Evolutionary conservation across 164 flowering plant genomes (phyloP).

Genomic region (Chimonanthus salicifolius): DNA sequence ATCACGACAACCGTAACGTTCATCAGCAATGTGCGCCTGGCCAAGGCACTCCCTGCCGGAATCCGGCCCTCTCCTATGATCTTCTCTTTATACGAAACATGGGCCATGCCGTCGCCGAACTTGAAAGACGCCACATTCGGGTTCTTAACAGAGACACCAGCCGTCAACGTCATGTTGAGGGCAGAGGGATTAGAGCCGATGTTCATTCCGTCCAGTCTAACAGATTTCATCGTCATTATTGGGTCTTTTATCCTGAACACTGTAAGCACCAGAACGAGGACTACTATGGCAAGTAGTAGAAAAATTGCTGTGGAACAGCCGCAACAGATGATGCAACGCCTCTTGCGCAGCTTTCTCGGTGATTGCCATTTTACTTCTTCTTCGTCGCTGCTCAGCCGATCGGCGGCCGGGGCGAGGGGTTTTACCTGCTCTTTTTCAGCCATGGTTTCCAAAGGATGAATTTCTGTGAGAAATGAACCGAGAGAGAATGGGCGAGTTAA

Average conservation of each 20-base stretch:
- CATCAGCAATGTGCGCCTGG: conserved; percentile 30
- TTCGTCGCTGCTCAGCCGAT: too few species aligned
- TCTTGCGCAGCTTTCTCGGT: conserved; percentile 2
- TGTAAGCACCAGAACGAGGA: conserved; percentile 37
- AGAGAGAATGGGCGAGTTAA: too few species aligned
- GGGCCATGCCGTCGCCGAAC: conserved; percentile 24
- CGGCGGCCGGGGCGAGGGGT: conserved; percentile 24
- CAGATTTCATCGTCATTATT: conserved; percentile 18
- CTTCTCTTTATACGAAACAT: conserved; percentile 21
- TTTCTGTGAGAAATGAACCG: too few species aligned
- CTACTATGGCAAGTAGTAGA: conserved; percentile 15
- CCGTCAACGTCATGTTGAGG: conserved; percentile 19
- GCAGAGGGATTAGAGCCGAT: neutral
- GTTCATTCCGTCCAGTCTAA: neutral
- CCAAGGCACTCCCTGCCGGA: conserved; percentile 34
- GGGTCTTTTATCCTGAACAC: conserved; percentile 42
- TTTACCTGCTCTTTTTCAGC: conserved; percentile 1
- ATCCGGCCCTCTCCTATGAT: conserved; percentile 31
- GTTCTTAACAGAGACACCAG: conserved; percentile 30
- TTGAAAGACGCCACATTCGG: conserved; percentile 45
- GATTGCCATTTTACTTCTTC: conserved; percentile 6
- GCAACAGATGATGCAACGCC: conserved; percentile 25
- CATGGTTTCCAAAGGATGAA: neutral
- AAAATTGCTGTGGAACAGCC: conserved; percentile 35
- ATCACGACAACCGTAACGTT: conserved; percentile 46